Conservation (phyloP, 2,329 filamentous ascomycete species). For the Trichophyton simii region DNA sequence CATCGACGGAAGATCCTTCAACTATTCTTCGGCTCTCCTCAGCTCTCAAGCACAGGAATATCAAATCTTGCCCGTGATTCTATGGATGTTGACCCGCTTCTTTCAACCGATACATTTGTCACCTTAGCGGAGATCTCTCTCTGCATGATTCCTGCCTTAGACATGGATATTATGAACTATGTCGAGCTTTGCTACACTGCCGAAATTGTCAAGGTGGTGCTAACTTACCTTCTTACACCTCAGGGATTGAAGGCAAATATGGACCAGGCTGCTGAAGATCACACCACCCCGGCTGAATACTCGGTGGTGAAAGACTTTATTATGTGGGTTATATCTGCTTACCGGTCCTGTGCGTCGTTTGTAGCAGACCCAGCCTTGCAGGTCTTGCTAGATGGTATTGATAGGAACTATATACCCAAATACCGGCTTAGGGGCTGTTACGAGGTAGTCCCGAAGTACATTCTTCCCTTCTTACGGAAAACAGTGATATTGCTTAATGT, state of each 20-base stretch:
- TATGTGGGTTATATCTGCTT: conserved; percentile 23
- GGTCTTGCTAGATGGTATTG: not conserved
- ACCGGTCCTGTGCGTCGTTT: conserved; percentile 4
- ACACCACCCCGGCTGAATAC: not conserved
- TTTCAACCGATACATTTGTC: conserved; percentile 29
- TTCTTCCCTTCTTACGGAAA: conserved; percentile 82
- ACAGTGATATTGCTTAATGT: conserved; percentile 70
- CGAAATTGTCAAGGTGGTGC: conserved; percentile 73
- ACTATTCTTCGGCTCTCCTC: conserved; percentile 53
- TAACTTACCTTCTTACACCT: conserved; percentile 39
- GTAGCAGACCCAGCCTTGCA: not conserved
- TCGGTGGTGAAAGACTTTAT: conserved; percentile 25
- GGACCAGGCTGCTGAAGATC: conserved; percentile 16
- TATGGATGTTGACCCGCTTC: conserved; percentile 27
- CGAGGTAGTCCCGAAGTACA: conserved; percentile 58
- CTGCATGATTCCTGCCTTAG: conserved; percentile 53
- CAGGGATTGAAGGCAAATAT: conserved; percentile 17
- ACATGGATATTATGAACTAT: conserved; percentile 64
- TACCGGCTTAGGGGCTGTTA: conserved; percentile 21
- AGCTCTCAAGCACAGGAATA: conserved; percentile 20
- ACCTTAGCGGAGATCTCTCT: conserved; percentile 72
- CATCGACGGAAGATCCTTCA: conserved; percentile 61
- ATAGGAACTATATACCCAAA: not conserved
- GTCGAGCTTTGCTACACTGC: conserved; percentile 78
- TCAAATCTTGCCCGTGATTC: conserved; percentile 25